Base-by-base conservation (phyloP, 2,329 filamentous ascomycete genomes). In the Botrytis medusae region DNA sequence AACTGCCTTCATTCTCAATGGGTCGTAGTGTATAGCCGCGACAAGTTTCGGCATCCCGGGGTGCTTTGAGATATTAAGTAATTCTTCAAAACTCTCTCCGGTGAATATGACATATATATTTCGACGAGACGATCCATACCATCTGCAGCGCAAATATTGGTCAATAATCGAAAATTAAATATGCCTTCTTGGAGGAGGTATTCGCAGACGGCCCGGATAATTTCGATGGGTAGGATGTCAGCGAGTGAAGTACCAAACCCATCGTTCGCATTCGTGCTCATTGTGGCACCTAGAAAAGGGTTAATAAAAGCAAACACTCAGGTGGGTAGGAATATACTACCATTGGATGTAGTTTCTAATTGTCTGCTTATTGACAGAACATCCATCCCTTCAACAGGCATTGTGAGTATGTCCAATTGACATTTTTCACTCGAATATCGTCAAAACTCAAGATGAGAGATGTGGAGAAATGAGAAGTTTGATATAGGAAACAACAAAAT, bases 181-280 rank as follows among this genome's bases (percentile, higher is more conserved):
- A 40, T 1, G 22, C 40, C 32, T 51, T 22, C 0, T 10, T 4
- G 2, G 0, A 0, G 14, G 1, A 54, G 64, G 12, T 54, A 6
- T 3, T 29, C 1, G 25, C 25, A 67, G 25, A 54, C 4, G 0
- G 14, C 7, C 3, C 16, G 32, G 8, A 67, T 51, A 1, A 67
- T 20, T 51, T 67, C 46, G 32, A 32, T 5, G 7, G 64, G 64
- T 29, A 54, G 4, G 8, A 12, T 1, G 2, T 54, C 46, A 22
- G 37, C 12, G 18, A 51, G 64, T 29, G 64, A 67, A 54, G 32
- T 5, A 0, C 22, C 2, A 20, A 16, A 16, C 25, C 18, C 1
- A 12, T 54, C 16, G 0, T 51, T 22, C 2, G 22, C 0, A 20
- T 40, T 8, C 2, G 8, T 32, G 37, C 64, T 40, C 64, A 54